Evolutionary conservation across 768 basidiomycete species (phyloP).

Genomic region (Baorangia bicolor): DNA sequence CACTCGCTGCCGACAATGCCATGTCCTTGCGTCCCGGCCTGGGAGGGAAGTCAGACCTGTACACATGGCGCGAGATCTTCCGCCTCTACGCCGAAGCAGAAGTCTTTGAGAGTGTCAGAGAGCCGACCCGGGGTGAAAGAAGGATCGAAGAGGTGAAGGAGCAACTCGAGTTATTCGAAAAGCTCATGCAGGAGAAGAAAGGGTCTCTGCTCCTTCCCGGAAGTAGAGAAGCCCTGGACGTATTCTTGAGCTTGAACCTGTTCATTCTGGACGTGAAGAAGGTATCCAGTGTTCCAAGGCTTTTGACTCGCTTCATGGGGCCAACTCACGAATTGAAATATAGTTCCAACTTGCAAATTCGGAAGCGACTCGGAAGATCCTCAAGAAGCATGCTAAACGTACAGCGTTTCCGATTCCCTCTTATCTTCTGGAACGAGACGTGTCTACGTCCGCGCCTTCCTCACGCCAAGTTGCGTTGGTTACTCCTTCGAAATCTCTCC

Average conservation of each 20-base stretch:
- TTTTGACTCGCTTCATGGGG: neutral
- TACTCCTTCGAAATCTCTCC: constrained; percentile 41
- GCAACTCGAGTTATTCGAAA: constrained; percentile 61
- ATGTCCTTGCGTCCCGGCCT: constrained; percentile 40
- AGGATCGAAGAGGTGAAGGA: constrained; percentile 67
- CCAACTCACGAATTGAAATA: neutral
- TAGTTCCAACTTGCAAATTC: constrained; percentile 82
- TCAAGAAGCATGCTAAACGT: constrained; percentile 92
- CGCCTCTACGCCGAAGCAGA: constrained; percentile 82
- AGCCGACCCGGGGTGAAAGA: constrained; percentile 65
- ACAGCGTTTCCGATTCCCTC: constrained; percentile 72
- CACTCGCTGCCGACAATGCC: constrained; percentile 18
- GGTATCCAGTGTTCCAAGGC: constrained; percentile 35
- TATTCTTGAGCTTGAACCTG: constrained; percentile 74
- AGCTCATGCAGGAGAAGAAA: constrained; percentile 50
- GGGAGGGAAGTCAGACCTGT: constrained; percentile 56
- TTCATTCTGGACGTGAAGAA: constrained; percentile 82
- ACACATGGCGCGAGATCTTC: constrained; percentile 89
- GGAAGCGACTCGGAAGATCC: constrained; percentile 88
- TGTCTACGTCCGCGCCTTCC: constrained; percentile 9
- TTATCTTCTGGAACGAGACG: constrained; percentile 22
- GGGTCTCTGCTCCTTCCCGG: constrained; percentile 55
- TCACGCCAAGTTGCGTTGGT: constrained; percentile 33
- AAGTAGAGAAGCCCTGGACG: constrained; percentile 58
- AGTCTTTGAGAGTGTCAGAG: constrained; percentile 75